Evolutionary conservation across 2,329 filamentous ascomycete species (phyloP).

Genomic region (Harringtonia aguacate): DNA sequence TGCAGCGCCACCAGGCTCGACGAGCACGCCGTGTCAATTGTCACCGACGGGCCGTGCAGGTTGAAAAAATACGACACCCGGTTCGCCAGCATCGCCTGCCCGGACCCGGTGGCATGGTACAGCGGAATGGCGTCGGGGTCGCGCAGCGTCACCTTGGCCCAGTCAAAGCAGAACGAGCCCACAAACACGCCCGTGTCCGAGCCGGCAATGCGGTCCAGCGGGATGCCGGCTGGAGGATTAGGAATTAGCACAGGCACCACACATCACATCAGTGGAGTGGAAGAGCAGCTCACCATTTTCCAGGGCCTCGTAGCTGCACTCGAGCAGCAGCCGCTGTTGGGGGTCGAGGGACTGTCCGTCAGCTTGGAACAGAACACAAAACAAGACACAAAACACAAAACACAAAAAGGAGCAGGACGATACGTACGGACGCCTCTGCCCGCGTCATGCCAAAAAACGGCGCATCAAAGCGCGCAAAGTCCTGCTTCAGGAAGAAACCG

Average conservation of each 20-base stretch:
- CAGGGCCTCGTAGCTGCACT: constrained; percentile 16
- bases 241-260: neutral
- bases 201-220: constrained; percentile 10
- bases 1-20: constrained; percentile 29
- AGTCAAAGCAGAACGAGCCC: constrained; percentile 19
- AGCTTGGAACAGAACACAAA: neutral
- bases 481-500: constrained; percentile 19
- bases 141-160: constrained; percentile 12
- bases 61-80: constrained; percentile 30
- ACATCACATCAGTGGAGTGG: neutral
- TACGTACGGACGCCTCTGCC: constrained; percentile 17
- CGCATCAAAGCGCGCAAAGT: constrained; percentile 13
- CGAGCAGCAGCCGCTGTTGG: constrained; percentile 13
- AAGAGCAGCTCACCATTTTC: constrained; percentile 11
- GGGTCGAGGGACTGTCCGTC: constrained; percentile 10
- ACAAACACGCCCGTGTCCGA: constrained; percentile 13
- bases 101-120: constrained; percentile 24
- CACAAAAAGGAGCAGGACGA: too few relatives aligned
- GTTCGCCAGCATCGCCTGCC: constrained; percentile 25
- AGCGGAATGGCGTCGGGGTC: constrained; percentile 16
- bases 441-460: constrained; percentile 21
- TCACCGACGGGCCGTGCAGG: constrained; percentile 28
- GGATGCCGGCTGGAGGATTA: constrained; percentile 12
- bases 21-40: constrained; percentile 35
- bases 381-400: constrained; percentile 5